Percentiles rank a stretch among this genome's conserved stretches.
These are phyloP conservation scores for Fusarium miscanthi DNA, from an alignment of 2,329 filamentous ascomycete genomes.

Conservation along the genomic window DNA sequence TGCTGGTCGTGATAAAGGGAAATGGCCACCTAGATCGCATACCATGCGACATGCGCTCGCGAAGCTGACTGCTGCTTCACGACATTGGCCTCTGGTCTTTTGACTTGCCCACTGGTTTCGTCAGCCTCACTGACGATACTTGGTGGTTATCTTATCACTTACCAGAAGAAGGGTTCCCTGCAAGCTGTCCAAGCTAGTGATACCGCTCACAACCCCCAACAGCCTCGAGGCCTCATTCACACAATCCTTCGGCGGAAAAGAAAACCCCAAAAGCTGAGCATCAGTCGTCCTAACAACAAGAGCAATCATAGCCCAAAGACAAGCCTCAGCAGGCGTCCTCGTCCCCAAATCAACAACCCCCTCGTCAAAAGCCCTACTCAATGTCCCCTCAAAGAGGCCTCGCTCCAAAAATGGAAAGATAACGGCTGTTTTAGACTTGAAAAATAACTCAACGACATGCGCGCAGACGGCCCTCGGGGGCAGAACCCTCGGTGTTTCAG, in stretches of 20 bases:
- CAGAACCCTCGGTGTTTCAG: slow-evolving; percentile 13
- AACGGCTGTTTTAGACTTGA: slow-evolving; percentile 24
- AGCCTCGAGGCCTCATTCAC: slow-evolving; percentile 8
- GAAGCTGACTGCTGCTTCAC: slow-evolving; percentile 22
- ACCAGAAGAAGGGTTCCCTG: slow-evolving; percentile 28
- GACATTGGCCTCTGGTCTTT: slow-evolving; percentile 17
- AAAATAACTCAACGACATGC: slow-evolving; percentile 18
- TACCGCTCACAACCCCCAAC: slow-evolving; percentile 11
- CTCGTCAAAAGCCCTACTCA: slow-evolving; percentile 12
- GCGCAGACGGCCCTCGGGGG: background rate
- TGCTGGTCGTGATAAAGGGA: slow-evolving; percentile 5
- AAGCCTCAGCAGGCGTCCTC: slow-evolving; percentile 9
- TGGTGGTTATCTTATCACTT: background rate
- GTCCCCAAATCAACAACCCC: background rate
- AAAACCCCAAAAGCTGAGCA: background rate
- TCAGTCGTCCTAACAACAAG: slow-evolving; percentile 15
- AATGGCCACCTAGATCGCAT: slow-evolving; percentile 25
- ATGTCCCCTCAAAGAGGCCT: slow-evolving; percentile 15
- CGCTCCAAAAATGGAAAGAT: slow-evolving; percentile 24
- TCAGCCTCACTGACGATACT: background rate
- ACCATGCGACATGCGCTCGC: slow-evolving; percentile 29
- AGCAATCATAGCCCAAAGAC: slow-evolving; percentile 24
- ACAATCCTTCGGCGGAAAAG: slow-evolving; percentile 6
- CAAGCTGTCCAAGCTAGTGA: slow-evolving; percentile 16
- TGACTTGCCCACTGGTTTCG: slow-evolving; percentile 8